phyloP scores from a whole-genome alignment of 768 basidiomycete genomes.

The Grammothele lineata region DNA sequence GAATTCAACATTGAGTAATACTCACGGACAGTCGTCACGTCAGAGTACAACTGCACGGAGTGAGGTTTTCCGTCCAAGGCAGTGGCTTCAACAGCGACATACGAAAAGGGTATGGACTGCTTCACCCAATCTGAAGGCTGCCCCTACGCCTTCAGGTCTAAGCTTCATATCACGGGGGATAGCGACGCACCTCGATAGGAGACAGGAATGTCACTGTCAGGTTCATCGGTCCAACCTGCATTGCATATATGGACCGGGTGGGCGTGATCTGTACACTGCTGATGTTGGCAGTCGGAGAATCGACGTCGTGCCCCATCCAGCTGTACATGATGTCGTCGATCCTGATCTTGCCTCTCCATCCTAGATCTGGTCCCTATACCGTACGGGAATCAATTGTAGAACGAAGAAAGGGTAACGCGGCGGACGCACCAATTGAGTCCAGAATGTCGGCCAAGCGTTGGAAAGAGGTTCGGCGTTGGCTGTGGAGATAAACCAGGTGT shows the following conservation, averaged over 20 bases:
- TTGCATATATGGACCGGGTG: constrained; percentile 29
- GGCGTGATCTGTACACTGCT: constrained; percentile 29
- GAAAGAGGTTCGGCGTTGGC: constrained; percentile 1
- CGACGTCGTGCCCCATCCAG: constrained; percentile 12
- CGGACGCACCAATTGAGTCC: constrained; percentile 7
- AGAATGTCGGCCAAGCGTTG: constrained; percentile 18
- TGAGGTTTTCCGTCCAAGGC: constrained; percentile 31
- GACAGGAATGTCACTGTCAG: constrained; percentile 35
- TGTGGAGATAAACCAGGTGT: constrained; percentile 13
- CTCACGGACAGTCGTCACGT: constrained; percentile 29
- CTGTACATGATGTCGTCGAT: constrained; percentile 17
- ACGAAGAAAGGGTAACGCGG: not conserved
- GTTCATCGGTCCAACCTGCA: constrained; percentile 32
- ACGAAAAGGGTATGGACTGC: constrained; percentile 38
- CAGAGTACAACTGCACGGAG: constrained; percentile 33
- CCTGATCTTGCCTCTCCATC: constrained; percentile 18
- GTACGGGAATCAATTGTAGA: not conserved
- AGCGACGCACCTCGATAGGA: constrained; percentile 32
- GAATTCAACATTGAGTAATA: too few relatives aligned
- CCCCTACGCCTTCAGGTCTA: not conserved
- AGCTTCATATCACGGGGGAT: too few relatives aligned
- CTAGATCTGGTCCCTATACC: not conserved
- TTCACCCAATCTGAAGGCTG: constrained; percentile 33
- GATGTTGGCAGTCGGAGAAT: constrained; percentile 11
- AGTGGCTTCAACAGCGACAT: constrained; percentile 27